phyloP scores from a whole-genome alignment of 495 filamentous ascomycete species.

The Penicillium canescens region DNA sequence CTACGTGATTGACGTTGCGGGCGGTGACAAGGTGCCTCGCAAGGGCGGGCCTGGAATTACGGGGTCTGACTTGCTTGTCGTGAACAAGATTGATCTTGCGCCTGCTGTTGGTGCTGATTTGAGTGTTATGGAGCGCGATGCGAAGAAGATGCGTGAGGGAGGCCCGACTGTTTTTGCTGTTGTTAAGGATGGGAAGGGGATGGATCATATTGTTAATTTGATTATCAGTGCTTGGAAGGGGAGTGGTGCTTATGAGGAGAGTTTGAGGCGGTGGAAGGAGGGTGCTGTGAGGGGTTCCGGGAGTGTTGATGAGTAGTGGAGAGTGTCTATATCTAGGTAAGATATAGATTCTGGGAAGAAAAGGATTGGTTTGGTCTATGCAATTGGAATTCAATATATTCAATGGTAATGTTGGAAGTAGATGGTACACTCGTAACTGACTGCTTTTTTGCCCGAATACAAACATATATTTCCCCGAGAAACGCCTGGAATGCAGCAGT shows the following conservation, averaged over 20 bases:
- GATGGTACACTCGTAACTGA: conserved; percentile 10
- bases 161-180: conserved; percentile 96
- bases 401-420: conserved; percentile 4
- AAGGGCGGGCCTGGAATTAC: conserved; percentile 98
- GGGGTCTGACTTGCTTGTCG: conserved; percentile 84
- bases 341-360: neutral
- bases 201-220: conserved; percentile 83
- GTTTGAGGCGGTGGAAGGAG: conserved; percentile 53
- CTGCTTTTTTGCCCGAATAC: conserved; percentile 27
- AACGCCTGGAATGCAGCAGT: conserved; percentile 36
- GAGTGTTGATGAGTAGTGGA: conserved; percentile 34
- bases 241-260: conserved; percentile 69
- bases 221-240: conserved; percentile 91
- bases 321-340: neutral
- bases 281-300: conserved; percentile 50
- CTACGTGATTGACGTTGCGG: conserved; percentile 96
- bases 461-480: conserved; percentile 18
- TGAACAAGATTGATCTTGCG: conserved; percentile 96
- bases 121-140: conserved; percentile 92
- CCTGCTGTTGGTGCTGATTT: conserved; percentile 90
- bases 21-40: conserved; percentile 94
- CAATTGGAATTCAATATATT: conserved; percentile 10
- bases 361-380: neutral
- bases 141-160: conserved; percentile 91
- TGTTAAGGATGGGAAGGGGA: conserved; percentile 86